These are phyloP conservation scores for Micromonas pusilla DNA, from an alignment of 139 green algal species.

Conservation along the genomic window DNA sequence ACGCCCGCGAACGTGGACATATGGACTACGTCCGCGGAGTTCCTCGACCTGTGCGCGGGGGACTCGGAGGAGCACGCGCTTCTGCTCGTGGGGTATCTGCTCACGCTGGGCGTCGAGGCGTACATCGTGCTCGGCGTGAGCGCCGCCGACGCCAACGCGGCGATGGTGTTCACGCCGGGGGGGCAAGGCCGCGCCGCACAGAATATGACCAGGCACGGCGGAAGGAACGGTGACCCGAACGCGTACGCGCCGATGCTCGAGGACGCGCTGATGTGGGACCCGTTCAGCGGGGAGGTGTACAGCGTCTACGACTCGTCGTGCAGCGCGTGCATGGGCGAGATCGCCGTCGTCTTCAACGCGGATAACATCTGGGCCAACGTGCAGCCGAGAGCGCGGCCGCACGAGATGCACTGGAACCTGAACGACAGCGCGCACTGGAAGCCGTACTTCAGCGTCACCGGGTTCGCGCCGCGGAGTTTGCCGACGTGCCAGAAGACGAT, in stretches of 20 bases:
- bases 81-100: not conserved
- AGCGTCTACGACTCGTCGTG: not conserved
- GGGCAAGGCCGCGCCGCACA: too few relatives aligned
- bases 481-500: not conserved
- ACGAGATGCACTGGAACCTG: conserved; percentile 22
- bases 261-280: not conserved
- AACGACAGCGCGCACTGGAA: not conserved
- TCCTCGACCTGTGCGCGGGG: conserved; percentile 9
- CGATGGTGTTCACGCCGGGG: not conserved
- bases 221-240: not conserved
- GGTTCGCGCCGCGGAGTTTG: not conserved
- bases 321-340: not conserved
- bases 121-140: not conserved
- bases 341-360: conserved; percentile 11
- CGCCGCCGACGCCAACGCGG: not conserved
- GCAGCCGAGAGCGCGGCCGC: not conserved
- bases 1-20: not conserved
- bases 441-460: not conserved
- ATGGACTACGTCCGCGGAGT: conserved; percentile 15
- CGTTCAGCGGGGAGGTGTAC: not conserved
- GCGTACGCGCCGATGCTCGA: not conserved
- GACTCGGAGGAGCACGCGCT: conserved; percentile 23
- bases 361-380: conserved; percentile 26
- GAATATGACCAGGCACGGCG: too few relatives aligned
- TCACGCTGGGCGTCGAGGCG: conserved; percentile 1